phyloP scores from a whole-genome alignment of 306 rosid genomes.

The Aeschynomene evenia region DNA sequence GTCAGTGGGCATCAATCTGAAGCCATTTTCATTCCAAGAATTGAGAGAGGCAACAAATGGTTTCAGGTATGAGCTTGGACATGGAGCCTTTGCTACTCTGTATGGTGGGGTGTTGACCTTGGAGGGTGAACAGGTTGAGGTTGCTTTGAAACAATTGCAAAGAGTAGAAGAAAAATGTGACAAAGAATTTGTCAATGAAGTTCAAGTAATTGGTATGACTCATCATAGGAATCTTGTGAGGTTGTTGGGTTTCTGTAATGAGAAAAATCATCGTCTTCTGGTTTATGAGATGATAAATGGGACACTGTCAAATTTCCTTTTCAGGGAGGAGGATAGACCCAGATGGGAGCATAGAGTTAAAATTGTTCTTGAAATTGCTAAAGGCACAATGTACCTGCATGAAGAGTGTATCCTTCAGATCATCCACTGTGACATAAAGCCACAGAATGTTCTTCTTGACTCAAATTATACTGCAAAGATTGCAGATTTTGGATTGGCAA shows the following conservation, averaged over 20 bases:
- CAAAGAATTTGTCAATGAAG: slow-evolving; percentile 39
- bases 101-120: slow-evolving; percentile 32
- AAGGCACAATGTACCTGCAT: slow-evolving; percentile 35
- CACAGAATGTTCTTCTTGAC: slow-evolving; percentile 44
- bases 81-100: slow-evolving; percentile 32
- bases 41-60: slow-evolving; percentile 40
- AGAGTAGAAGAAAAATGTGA: slow-evolving; percentile 26
- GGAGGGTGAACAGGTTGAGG: slow-evolving; percentile 33
- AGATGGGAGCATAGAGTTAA: slow-evolving; percentile 35
- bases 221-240: slow-evolving; percentile 37
- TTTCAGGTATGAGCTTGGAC: slow-evolving; percentile 32
- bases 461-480: slow-evolving; percentile 29
- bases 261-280: slow-evolving; percentile 31
- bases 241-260: slow-evolving; percentile 37
- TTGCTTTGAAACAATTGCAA: slow-evolving; percentile 37
- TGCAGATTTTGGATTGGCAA: slow-evolving; percentile 40
- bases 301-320: slow-evolving; percentile 27
- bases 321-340: slow-evolving; percentile 24
- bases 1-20: slow-evolving; percentile 36
- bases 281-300: slow-evolving; percentile 43
- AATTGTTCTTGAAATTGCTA: slow-evolving; percentile 33
- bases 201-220: slow-evolving; percentile 41
- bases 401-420: slow-evolving; percentile 42
- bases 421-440: slow-evolving; percentile 44
- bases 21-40: slow-evolving; percentile 35